Evolutionary conservation across 495 filamentous ascomycete genomes (phyloP), one percentile per base, ranked within the genome.

Genomic region (Pyrenula massariospora): DNA sequence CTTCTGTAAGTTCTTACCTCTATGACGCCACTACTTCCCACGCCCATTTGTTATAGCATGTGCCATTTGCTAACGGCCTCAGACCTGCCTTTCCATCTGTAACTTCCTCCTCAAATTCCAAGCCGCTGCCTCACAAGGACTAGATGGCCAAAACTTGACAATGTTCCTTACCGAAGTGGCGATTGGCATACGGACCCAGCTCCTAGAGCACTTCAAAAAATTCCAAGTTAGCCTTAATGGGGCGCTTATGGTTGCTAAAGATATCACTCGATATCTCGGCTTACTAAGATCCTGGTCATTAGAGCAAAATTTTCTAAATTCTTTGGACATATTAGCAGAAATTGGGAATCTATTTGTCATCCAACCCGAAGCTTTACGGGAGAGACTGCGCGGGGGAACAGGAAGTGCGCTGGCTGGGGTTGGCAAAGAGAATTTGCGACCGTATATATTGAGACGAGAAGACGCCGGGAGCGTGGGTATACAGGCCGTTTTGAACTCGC

Each of bases 311-410:
- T 79, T 89, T 25, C 81, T 83, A 61, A 76, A 75, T 48, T 78
- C 78, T 60, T 81, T 96, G 62, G 92, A 97, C 73, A 77, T 94
- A 48, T 66, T 97, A 56, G 82, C 87, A 31, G 94, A 97, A 73
- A 89, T 99, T 57, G 92, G 89, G n/a, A 95, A 89, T 68, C 70
- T 99, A 51, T 99, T 97, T 65, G 93, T 97, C 48, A 89, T 97
- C 70, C 88, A 89, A 20, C 83, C 86, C 12, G 91, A 96, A 73
- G 91, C 90, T 25, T 71, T 96, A 56, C 77, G 84, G 50, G 91
- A 95, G 72, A 76, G 89, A 54, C 72, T 96, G 65, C 81, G 85
- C 58, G 79, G 75, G 23, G 67, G 67, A 58, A 69, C 66, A 47
- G 68, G 66, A 47, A 60, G 62, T 36, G 62, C 66, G 12, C 25